These are phyloP conservation scores for Leptographium flavum DNA, from an alignment of 2,329 filamentous ascomycete genomes.

Conservation along the genomic window DNA sequence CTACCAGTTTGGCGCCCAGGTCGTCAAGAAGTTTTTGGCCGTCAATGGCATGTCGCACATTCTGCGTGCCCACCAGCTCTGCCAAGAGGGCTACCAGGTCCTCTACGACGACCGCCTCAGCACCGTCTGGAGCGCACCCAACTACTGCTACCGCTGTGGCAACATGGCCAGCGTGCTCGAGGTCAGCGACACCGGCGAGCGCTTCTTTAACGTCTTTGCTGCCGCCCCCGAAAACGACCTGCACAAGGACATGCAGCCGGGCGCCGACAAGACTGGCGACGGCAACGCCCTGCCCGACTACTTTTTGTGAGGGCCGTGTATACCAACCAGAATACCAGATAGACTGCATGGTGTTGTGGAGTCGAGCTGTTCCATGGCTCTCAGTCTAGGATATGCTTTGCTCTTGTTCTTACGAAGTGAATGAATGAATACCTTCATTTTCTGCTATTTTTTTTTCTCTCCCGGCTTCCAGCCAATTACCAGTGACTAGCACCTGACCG, in stretches of 20 bases:
- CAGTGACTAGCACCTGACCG: background rate
- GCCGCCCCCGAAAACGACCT: constrained; percentile 91
- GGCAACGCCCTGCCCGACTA: constrained; percentile 55
- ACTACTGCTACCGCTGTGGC: constrained; percentile 89
- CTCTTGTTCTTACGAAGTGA: background rate
- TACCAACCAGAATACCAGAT: too few relatives aligned
- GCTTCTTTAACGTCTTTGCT: constrained; percentile 96
- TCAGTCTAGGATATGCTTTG: background rate
- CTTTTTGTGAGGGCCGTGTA: constrained; percentile 45
- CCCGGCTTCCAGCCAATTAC: background rate
- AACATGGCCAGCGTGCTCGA: constrained; percentile 96
- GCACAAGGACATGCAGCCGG: constrained; percentile 63
- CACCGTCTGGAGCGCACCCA: constrained; percentile 96
- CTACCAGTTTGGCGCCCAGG: constrained; percentile 94
- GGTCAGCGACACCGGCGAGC: constrained; percentile 81
- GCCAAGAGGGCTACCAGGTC: constrained; percentile 94
- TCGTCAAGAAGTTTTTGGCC: constrained; percentile 94
- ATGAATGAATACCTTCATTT: background rate
- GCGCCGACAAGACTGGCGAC: constrained; percentile 56
- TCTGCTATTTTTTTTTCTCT: background rate
- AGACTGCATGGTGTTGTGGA: background rate
- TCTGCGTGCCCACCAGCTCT: constrained; percentile 91
- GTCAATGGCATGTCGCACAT: constrained; percentile 98
- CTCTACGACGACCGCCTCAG: constrained; percentile 89
- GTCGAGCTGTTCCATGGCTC: too few relatives aligned